A percentile compares a stretch with the other conserved stretches of the same genome.
These are phyloP conservation scores for Schoenoplectus triqueter DNA, from an alignment of 202 grass and related monocot genomes.

Conservation along the genomic window DNA sequence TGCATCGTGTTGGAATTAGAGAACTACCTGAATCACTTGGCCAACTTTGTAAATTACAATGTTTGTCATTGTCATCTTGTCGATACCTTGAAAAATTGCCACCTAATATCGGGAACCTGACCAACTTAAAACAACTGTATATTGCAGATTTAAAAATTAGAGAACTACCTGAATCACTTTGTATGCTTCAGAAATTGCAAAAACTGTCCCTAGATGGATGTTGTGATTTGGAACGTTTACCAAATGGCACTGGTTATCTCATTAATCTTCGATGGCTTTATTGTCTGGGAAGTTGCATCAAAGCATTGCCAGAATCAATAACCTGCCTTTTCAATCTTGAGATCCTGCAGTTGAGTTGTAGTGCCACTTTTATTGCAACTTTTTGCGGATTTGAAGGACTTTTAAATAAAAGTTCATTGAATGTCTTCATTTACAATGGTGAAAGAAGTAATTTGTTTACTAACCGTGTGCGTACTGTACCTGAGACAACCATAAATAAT, in stretches of 20 bases:
- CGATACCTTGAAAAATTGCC: background rate
- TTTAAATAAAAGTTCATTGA: conserved; percentile 7
- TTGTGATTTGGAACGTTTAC: background rate
- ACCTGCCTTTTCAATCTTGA: conserved; percentile 27
- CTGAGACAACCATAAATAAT: too few species aligned
- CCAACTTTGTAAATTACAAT: background rate
- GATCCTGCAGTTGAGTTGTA: conserved; percentile 3
- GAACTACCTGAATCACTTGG: conserved; percentile 18
- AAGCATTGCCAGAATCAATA: conserved; percentile 34
- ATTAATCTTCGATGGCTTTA: conserved; percentile 5
- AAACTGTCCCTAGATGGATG: background rate
- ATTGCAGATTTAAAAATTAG: background rate
- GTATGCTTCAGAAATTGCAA: conserved; percentile 29
- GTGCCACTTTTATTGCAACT: background rate
- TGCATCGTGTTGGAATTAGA: background rate
- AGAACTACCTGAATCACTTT: conserved; percentile 30
- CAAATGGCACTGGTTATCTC: conserved; percentile 22
- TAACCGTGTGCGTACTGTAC: too few species aligned
- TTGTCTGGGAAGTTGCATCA: background rate
- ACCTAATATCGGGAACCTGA: background rate
- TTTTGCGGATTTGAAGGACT: background rate
- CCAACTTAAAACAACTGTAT: conserved; percentile 3
- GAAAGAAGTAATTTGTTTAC: too few species aligned
- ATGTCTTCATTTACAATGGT: background rate
- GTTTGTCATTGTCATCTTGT: background rate